Base-by-base conservation (phyloP, 306 rosid species). In the Sicyos edulis region DNA sequence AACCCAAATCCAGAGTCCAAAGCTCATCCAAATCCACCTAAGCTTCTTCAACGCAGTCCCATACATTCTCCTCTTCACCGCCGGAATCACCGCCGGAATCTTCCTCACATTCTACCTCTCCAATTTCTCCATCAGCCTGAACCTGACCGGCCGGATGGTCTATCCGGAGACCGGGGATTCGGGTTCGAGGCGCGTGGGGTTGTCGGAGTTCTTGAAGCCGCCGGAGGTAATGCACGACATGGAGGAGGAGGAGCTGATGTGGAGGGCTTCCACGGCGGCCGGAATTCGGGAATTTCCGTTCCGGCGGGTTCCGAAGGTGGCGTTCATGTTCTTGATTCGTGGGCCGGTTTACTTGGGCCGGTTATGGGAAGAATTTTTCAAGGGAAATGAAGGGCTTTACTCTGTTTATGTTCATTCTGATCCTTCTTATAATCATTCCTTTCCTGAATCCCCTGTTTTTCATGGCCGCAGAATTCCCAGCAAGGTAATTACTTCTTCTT, bases 201-300 rank as follows among this genome's bases (percentile, higher is more conserved):
- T 72, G 53, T 49, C 8, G 34, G 75, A 72, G 66, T 72, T 19
- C 20, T 16, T 72, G 53, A 56, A 72, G 37, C 75, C 75, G 37
- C 64, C 75, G 8, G 34, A 54, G 17, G 65, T 72, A 24, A 54
- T 55, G 75, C 75, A 72, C 32, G 52, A 55, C 49, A 72, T 72
- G 75, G 66, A 72, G 16, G 75, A 72, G 0, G 66, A 54, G 21
- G 75, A 72, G 50, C 32, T 72, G 47, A 17, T 72, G 19, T 72
- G 75, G 75, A 72, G 75, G 8, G 66, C 75, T 19, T 72, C 75
- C 11, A 72, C 55, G 54, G 13, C 54, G n/a, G 66, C 75, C 7
- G 26, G 54, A 55, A 72, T 72, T 14, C 10, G 11, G 19, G 20
- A 54, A 17, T 72, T 37, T 20, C 75, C 75, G 10, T 72, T 72